Conservation (phyloP, 164 flowering plant species). For the Houttuynia cordata region DNA sequence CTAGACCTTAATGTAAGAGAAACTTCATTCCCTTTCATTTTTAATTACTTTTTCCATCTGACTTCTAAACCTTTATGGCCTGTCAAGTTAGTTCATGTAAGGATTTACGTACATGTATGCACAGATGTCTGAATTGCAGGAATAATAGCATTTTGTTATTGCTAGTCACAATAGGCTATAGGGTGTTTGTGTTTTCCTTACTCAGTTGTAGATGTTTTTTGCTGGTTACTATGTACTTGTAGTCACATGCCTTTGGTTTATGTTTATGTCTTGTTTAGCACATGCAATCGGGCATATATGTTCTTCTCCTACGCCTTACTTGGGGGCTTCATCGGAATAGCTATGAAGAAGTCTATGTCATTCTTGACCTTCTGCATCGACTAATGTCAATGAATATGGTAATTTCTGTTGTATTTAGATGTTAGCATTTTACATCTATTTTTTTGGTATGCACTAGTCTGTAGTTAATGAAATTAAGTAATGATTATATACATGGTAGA, state of each 20-base stretch:
- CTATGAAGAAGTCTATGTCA: slow-evolving; percentile 39
- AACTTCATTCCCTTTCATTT: no score
- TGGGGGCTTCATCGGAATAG: slow-evolving; percentile 27
- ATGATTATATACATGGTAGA: neutral
- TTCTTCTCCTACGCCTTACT: slow-evolving; percentile 66
- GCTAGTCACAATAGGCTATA: no score
- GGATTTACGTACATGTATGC: no score
- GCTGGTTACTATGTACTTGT: neutral
- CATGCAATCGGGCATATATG: slow-evolving; percentile 54
- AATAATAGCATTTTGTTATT: no score
- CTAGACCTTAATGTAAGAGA: no score
- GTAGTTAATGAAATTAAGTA: no score
- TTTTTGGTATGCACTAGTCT: no score
- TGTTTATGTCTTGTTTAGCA: slow-evolving; percentile 28
- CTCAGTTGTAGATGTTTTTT: neutral
- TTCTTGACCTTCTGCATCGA: slow-evolving; percentile 59
- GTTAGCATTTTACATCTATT: neutral
- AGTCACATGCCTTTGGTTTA: neutral
- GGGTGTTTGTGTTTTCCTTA: neutral
- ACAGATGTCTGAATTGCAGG: no score
- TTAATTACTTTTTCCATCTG: no score
- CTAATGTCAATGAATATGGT: slow-evolving; percentile 65
- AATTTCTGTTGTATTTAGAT: slow-evolving; percentile 8
- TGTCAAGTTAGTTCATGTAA: no score
- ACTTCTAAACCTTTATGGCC: no score